These are phyloP conservation scores for Lachnellula arida DNA, from an alignment of 2,329 filamentous ascomycete species.

Conservation along the genomic window DNA sequence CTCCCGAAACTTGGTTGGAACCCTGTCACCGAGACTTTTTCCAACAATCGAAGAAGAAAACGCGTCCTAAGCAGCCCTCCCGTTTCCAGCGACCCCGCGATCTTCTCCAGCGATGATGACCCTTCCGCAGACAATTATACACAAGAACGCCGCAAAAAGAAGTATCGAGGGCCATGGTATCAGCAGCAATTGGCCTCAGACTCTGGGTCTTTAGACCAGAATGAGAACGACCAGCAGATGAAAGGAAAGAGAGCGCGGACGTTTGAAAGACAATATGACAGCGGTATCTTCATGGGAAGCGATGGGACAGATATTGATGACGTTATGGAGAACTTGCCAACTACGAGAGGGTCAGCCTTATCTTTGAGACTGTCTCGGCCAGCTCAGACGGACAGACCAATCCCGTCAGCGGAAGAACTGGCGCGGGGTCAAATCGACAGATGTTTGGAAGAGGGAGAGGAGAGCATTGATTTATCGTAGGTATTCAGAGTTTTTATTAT, in stretches of 20 bases:
- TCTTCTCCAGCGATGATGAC: constrained; percentile 71
- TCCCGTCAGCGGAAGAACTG: constrained; percentile 36
- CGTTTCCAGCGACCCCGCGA: constrained; percentile 62
- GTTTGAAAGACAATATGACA: constrained; percentile 59
- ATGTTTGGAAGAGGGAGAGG: constrained; percentile 54
- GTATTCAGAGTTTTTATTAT: constrained; percentile 24
- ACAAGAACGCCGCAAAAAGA: constrained; percentile 53
- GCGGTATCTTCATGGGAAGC: constrained; percentile 64
- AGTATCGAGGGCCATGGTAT: constrained; percentile 65
- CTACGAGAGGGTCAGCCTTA: constrained; percentile 1
- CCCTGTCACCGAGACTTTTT: constrained; percentile 14
- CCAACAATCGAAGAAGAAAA: constrained; percentile 33
- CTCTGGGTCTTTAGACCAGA: constrained; percentile 9
- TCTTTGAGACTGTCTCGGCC: constrained; percentile 11
- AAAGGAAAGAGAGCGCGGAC: constrained; percentile 40
- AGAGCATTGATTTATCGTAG: constrained; percentile 59
- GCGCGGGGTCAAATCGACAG: constrained; percentile 44
- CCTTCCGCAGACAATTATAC: constrained; percentile 61
- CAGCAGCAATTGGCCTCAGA: constrained; percentile 47
- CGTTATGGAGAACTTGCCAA: constrained; percentile 14
- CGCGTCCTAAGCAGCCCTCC: constrained; percentile 35
- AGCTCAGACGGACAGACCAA: constrained; percentile 5
- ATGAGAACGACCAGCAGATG: constrained; percentile 9
- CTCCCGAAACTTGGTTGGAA: constrained; percentile 32
- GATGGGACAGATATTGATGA: constrained; percentile 47